Evolutionary conservation across 768 basidiomycete species (phyloP), one percentile per base, ranked within the genome.

Genomic region (Pisolithus microcarpus): DNA sequence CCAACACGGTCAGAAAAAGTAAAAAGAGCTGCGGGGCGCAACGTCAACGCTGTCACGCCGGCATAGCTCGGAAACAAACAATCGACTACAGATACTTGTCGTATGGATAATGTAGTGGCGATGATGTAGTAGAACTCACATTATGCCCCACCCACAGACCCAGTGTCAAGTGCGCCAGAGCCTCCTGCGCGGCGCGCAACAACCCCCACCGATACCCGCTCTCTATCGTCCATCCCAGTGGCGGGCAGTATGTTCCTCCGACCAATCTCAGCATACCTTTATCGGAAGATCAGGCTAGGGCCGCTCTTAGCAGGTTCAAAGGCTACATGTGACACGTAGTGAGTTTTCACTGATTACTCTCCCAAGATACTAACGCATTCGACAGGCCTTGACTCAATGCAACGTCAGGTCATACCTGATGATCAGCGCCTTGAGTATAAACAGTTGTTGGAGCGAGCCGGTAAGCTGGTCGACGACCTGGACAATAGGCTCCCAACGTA

Each of bases 381-480:
- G 39, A 49, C 15, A 50, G 78, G 77, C 61, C 30, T 62, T 74
- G 38, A 63, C 59, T 7, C 58, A 8, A 44, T 57, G 7, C 59
- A 70, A 16, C 72, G 6, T 6, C 15, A n/a, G 43, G 4, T 74
- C 16, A 58, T 86, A 24, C 72, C 81, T 4, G 68, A 74, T 8
- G 79, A 81, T 2, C 81, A 80, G 51, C 72, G 78, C 40, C 51
- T 68, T 38, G 81, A 81, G 49, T 87, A 77, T 56, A 75, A 72
- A 46, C 58, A 61, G 23, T 38, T 75, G 5, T 67, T 86, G 26
- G 81, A 83, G 45, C 70, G 75, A 34, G 59, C 81, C 15, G 63
- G 63, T 59, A 77, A 72, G 46, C 60, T 70, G 46, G 70, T 72
- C 38, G 42, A 44, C 13, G 81, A 84, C 0, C 63, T 83, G 21